A percentile compares a stretch with the other conserved stretches of the same genome.
phyloP scores from a whole-genome alignment of 345 rosid species.

The Moricandia moricandioides region DNA sequence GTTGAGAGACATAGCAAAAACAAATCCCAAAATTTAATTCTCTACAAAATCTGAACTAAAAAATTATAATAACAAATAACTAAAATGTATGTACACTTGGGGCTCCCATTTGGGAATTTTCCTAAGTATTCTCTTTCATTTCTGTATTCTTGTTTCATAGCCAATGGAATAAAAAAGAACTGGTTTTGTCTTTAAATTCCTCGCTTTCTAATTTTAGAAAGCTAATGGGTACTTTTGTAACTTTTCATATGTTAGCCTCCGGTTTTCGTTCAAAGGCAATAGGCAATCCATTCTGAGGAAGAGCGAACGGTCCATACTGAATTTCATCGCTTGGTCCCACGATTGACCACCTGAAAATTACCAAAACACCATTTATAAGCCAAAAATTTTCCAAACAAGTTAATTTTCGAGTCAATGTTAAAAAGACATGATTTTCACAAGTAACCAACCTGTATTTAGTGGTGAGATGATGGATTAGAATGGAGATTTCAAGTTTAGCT shows the following conservation, averaged over 20 bases:
- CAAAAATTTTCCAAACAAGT: conserved; percentile 5
- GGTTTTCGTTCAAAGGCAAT: conserved; percentile 51
- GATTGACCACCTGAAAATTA: conserved; percentile 54
- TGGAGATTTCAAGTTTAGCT: conserved; percentile 73
- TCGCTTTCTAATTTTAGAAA: conserved; percentile 29
- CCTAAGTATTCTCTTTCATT: neutral
- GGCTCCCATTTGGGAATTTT: conserved; percentile 19
- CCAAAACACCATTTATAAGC: conserved; percentile 36
- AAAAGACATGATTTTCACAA: neutral
- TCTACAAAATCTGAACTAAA: neutral
- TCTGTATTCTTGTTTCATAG: neutral
- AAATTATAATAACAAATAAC: too few relatives aligned
- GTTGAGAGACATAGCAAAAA: neutral
- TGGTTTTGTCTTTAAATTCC: neutral
- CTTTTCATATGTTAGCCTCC: neutral
- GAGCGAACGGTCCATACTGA: conserved; percentile 83
- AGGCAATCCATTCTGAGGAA: conserved; percentile 83
- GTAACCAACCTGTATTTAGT: conserved; percentile 81
- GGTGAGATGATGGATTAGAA: conserved; percentile 82
- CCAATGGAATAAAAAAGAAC: neutral
- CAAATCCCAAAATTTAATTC: neutral
- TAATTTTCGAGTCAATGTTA: neutral
- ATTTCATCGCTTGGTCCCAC: conserved; percentile 57
- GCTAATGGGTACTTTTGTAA: neutral
- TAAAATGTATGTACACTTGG: conserved; percentile 28